phyloP scores from a whole-genome alignment of 1,284 basidiomycete genomes.

The Phellopilus nigrolimitatus region DNA sequence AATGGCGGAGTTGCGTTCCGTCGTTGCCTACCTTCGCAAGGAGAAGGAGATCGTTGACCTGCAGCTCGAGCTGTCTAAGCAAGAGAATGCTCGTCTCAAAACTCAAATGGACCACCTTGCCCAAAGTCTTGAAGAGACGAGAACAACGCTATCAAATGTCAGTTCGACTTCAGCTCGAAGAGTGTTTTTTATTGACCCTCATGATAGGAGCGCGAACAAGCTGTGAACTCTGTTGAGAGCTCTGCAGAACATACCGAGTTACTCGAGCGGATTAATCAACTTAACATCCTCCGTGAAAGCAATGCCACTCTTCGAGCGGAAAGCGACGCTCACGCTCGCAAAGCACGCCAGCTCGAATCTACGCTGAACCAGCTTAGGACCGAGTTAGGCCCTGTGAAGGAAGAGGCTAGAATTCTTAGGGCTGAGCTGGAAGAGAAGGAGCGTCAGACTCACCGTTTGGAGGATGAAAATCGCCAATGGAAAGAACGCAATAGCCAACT shows the following conservation, averaged over 20 bases:
- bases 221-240: slow-evolving; percentile 61
- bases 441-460: slow-evolving; percentile 65
- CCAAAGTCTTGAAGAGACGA: slow-evolving; percentile 66
- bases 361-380: slow-evolving; percentile 55
- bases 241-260: slow-evolving; percentile 83
- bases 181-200: no score
- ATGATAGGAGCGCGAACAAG: slow-evolving; percentile 77
- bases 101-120: slow-evolving; percentile 71
- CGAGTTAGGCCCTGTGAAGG: slow-evolving; percentile 74
- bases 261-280: slow-evolving; percentile 82
- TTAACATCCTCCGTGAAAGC: slow-evolving; percentile 84
- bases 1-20: slow-evolving; percentile 69
- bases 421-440: slow-evolving; percentile 75
- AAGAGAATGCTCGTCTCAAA: slow-evolving; percentile 76
- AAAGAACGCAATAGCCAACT: slow-evolving; percentile 80
- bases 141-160: slow-evolving; percentile 62
- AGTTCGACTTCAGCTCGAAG: slow-evolving; percentile 21
- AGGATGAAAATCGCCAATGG: slow-evolving; percentile 81
- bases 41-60: slow-evolving; percentile 91
- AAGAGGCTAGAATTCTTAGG: slow-evolving; percentile 60
- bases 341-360: slow-evolving; percentile 58
- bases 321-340: slow-evolving; percentile 61
- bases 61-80: slow-evolving; percentile 81
- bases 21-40: slow-evolving; percentile 79
- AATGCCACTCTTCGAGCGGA: slow-evolving; percentile 82